Conservation (phyloP, 371 early-diverging fungal genomes). For the Mucor plumbeus region DNA sequence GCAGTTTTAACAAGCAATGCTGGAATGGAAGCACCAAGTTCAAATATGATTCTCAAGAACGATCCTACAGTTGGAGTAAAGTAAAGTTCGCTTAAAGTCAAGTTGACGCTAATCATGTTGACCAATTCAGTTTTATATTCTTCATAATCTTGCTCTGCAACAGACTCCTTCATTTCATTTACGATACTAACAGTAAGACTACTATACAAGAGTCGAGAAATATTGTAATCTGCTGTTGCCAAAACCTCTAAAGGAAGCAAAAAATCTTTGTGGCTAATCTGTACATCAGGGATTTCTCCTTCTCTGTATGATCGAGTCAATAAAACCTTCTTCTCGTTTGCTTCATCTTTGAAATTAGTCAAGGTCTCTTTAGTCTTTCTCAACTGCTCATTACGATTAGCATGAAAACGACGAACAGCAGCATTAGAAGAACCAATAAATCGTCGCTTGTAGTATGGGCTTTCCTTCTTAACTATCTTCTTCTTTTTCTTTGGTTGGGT, state of each 20-base stretch:
- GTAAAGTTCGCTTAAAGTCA: constrained; percentile 33
- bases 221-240: constrained; percentile 66
- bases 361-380: constrained; percentile 21
- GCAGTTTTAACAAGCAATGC: constrained; percentile 43
- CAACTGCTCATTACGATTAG: constrained; percentile 44
- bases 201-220: constrained; percentile 62
- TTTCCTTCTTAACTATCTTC: neutral
- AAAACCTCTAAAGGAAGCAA: constrained; percentile 70
- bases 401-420: constrained; percentile 21
- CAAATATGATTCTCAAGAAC: constrained; percentile 60
- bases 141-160: constrained; percentile 20
- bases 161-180: constrained; percentile 31
- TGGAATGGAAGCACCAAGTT: constrained; percentile 39
- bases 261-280: constrained; percentile 67
- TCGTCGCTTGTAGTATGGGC: constrained; percentile 14
- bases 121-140: constrained; percentile 37
- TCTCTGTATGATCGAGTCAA: constrained; percentile 68
- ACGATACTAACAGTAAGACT: constrained; percentile 51
- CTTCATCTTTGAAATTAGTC: constrained; percentile 45
- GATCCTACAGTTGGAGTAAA: constrained; percentile 62
- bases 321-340: constrained; percentile 57
- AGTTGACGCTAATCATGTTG: constrained; percentile 32
- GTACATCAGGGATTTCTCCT: constrained; percentile 83
- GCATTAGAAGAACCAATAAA: constrained; percentile 8
- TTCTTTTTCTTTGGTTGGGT: neutral